These are phyloP conservation scores for Calonectria ilicicola DNA, from an alignment of 2,329 filamentous ascomycete genomes.

Conservation along the genomic window DNA sequence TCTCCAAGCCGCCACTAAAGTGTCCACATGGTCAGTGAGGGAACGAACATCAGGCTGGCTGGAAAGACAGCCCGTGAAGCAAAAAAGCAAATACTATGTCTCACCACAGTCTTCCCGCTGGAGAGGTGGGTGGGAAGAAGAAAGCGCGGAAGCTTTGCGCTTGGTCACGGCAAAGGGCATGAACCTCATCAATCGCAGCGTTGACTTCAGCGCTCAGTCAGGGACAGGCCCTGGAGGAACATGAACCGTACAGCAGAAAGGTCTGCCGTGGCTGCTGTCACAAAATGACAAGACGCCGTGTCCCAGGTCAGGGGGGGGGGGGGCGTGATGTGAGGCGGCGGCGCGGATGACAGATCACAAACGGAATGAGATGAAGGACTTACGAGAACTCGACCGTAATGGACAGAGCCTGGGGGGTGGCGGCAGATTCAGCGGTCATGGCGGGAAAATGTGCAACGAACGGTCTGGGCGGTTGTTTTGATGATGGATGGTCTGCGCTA, in stretches of 20 bases:
- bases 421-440: constrained; percentile 30
- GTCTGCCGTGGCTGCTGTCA: not conserved
- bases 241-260: not conserved
- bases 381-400: constrained; percentile 80
- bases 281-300: constrained; percentile 6
- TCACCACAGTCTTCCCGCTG: not conserved
- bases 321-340: constrained; percentile 25
- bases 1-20: constrained; percentile 87
- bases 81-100: constrained; percentile 20
- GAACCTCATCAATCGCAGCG: constrained; percentile 11
- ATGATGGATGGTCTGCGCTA: constrained; percentile 1
- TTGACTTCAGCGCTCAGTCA: constrained; percentile 1
- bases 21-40: constrained; percentile 35
- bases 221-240: constrained; percentile 18
- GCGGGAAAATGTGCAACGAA: constrained; percentile 14
- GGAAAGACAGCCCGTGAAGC: not conserved
- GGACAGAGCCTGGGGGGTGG: constrained; percentile 54
- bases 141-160: not conserved
- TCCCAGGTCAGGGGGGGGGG: not conserved
- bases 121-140: constrained; percentile 9
- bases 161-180: not conserved
- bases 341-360: constrained; percentile 41
- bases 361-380: constrained; percentile 41
- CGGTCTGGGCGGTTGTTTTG: constrained; percentile 8
- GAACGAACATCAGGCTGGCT: constrained; percentile 11